Evolutionary conservation across 2,329 filamentous ascomycete genomes (phyloP).

Genomic region (Pseudopyrenochaeta lycopersici): DNA sequence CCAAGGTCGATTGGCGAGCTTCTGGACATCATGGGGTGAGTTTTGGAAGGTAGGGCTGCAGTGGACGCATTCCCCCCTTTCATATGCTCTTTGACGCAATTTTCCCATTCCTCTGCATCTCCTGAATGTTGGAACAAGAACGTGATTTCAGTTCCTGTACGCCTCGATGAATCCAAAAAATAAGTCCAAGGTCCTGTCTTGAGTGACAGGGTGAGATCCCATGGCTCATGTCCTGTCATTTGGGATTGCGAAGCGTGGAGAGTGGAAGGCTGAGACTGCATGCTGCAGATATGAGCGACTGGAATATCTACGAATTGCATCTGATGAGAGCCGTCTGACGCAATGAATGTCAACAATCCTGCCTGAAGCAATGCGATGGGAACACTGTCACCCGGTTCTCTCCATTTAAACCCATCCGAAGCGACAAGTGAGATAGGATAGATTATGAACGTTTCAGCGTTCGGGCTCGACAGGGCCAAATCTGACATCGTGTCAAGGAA

Average conservation of each 20-base stretch:
- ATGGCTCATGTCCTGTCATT: conserved; percentile 23
- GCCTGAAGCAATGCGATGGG: conserved; percentile 27
- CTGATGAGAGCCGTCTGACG: conserved; percentile 20
- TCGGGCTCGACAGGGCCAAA: conserved; percentile 18
- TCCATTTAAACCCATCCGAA: conserved; percentile 34
- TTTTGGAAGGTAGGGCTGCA: neutral
- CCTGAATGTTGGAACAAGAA: conserved; percentile 25
- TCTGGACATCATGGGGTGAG: neutral
- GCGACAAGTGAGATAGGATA: conserved; percentile 32
- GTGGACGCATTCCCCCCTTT: neutral
- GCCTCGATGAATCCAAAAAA: conserved; percentile 27
- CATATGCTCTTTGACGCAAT: conserved; percentile 22
- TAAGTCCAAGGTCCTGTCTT: conserved; percentile 27
- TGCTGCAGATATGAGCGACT: conserved; percentile 25
- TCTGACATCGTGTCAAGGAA: conserved; percentile 36
- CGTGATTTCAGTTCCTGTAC: conserved; percentile 24
- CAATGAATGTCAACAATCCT: conserved; percentile 31
- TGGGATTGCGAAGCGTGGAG: conserved; percentile 32
- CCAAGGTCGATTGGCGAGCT: conserved; percentile 6
- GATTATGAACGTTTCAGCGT: conserved; percentile 22
- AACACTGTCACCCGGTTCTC: conserved; percentile 10
- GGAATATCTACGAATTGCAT: conserved; percentile 41
- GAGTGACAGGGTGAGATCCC: conserved; percentile 30
- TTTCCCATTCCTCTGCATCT: conserved; percentile 32
- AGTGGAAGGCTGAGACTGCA: conserved; percentile 13